These are phyloP conservation scores for Lodderomyces elongisporus DNA, from an alignment of 1,139 yeast species.

Conservation along the genomic window DNA sequence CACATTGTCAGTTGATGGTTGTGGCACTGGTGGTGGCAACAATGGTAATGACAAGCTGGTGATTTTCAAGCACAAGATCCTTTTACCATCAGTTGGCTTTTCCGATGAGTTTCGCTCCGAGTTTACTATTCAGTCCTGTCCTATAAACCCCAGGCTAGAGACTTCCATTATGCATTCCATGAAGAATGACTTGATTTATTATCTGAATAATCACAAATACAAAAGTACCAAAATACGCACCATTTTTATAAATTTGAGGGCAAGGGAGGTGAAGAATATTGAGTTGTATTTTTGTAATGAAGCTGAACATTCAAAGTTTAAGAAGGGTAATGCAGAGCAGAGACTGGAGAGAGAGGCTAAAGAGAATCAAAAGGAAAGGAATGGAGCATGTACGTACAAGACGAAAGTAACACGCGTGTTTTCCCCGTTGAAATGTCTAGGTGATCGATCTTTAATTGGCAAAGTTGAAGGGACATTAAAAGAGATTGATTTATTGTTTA, in stretches of 20 bases:
- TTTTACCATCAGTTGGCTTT: slow-evolving; percentile 45
- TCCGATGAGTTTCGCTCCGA: slow-evolving; percentile 51
- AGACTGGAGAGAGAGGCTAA: no score
- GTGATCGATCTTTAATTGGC: slow-evolving; percentile 25
- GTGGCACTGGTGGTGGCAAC: background rate
- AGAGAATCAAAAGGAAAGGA: background rate
- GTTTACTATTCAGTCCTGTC: slow-evolving; percentile 46
- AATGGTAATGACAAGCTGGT: slow-evolving; percentile 3
- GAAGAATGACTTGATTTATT: slow-evolving; percentile 50
- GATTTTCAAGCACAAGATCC: slow-evolving; percentile 18
- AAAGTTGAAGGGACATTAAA: slow-evolving; percentile 23
- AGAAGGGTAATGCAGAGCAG: background rate
- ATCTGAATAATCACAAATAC: slow-evolving; percentile 34
- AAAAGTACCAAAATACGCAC: slow-evolving; percentile 32
- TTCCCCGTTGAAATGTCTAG: slow-evolving; percentile 30
- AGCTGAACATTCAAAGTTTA: no score
- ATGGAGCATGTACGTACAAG: slow-evolving; percentile 19
- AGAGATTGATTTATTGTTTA: slow-evolving; percentile 24
- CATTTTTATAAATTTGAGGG: slow-evolving; percentile 45
- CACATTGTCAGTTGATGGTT: slow-evolving; percentile 3
- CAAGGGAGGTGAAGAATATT: slow-evolving; percentile 53
- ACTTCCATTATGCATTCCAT: slow-evolving; percentile 47
- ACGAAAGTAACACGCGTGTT: slow-evolving; percentile 35
- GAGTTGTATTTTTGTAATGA: slow-evolving; percentile 27
- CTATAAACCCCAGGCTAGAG: slow-evolving; percentile 47